Evolutionary conservation across 768 basidiomycete species (phyloP).

Genomic region (Cantharellus anzutake): DNA sequence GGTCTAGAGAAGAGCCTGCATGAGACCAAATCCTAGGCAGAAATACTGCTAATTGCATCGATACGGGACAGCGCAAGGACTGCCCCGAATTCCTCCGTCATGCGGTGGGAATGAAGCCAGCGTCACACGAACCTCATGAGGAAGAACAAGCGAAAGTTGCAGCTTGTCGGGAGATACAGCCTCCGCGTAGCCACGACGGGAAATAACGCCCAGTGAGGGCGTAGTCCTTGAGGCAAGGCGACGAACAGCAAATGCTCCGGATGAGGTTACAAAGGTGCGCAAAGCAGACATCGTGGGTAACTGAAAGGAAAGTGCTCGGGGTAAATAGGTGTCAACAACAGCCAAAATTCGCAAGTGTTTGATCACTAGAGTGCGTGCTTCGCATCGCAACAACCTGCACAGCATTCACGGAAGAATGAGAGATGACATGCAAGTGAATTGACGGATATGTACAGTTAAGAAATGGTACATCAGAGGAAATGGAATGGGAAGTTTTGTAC

Average conservation of each 20-base stretch:
- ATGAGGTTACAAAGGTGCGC: constrained; percentile 7
- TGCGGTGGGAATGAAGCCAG: constrained; percentile 6
- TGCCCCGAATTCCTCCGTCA: not conserved
- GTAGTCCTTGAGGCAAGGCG: not conserved
- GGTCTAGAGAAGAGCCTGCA: constrained; percentile 29
- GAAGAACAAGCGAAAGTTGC: constrained; percentile 80
- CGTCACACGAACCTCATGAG: constrained; percentile 57
- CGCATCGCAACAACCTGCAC: too few species aligned
- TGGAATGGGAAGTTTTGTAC: too few species aligned
- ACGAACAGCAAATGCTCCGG: constrained; percentile 4
- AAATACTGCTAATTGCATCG: not conserved
- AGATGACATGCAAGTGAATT: too few species aligned
- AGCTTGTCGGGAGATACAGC: constrained; percentile 55
- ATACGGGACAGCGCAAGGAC: constrained; percentile 2
- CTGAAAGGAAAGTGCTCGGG: not conserved
- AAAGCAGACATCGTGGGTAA: constrained; percentile 25
- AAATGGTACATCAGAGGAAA: too few species aligned
- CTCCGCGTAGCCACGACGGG: constrained; percentile 81
- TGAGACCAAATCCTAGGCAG: not conserved
- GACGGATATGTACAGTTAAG: too few species aligned
- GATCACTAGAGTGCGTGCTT: too few species aligned
- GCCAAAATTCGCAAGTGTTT: too few species aligned
- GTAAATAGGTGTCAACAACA: not conserved
- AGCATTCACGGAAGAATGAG: too few species aligned
- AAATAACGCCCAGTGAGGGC: constrained; percentile 18